These are phyloP conservation scores for Tetrapisispora iriomotensis DNA, from an alignment of 805 yeast species.

Conservation along the genomic window DNA sequence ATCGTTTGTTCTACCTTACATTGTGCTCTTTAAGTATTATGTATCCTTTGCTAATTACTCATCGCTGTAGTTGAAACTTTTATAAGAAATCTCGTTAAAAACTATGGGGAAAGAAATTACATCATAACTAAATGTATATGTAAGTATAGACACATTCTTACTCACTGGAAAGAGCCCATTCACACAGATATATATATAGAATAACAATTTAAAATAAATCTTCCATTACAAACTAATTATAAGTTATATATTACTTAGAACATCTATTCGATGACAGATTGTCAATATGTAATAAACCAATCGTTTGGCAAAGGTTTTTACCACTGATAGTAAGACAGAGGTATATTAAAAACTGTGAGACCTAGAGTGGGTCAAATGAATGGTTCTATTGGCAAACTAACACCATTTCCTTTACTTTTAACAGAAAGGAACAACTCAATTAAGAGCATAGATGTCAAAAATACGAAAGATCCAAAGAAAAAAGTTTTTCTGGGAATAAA, in stretches of 20 bases:
- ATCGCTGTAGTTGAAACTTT: no score
- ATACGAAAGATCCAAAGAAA: background rate
- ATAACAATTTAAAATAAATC: background rate
- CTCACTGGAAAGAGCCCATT: no score
- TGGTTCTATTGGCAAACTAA: background rate
- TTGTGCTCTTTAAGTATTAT: no score
- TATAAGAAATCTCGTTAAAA: no score
- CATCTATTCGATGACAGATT: background rate
- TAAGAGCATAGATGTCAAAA: conserved; percentile 3
- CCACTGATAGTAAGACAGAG: conserved; percentile 34
- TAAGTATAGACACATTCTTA: no score
- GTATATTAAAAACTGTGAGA: conserved; percentile 30
- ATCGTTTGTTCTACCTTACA: no score
- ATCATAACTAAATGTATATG: no score
- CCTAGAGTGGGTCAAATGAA: conserved; percentile 30
- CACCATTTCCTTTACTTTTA: background rate
- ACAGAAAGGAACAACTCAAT: no score
- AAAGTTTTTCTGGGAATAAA: background rate
- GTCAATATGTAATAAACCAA: background rate
- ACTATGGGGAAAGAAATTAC: no score
- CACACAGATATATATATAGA: no score
- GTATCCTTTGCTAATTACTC: no score
- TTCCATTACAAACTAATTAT: background rate
- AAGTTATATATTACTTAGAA: conserved; percentile 2
- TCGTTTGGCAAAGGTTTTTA: conserved; percentile 13